Evolutionary conservation across 2,329 filamentous ascomycete genomes (phyloP), one percentile per base, ranked within the genome.

Genomic region (Aspergillus sp.): DNA sequence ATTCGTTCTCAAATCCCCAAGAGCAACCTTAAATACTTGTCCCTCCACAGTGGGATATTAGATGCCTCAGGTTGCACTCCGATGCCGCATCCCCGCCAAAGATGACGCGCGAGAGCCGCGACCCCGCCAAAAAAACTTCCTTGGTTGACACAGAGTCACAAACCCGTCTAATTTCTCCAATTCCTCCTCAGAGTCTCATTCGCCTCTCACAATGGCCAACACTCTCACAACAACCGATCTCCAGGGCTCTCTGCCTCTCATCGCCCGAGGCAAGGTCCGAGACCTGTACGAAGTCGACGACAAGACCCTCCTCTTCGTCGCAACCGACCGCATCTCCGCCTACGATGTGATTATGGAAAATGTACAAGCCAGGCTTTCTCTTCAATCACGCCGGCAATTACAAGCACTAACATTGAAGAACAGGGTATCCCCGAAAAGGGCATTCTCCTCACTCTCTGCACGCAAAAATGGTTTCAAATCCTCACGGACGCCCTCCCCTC

Each of bases 261-360:
- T 89, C 51, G 85, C 86, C 7, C 82, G 83, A 45, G 87, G 87
- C 66, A 96, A 96, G 80, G 92, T 96, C 28, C 87, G 92, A 71
- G 91, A 96, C 72, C 84, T 96, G 43, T 96, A 92, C 77, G 83
- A 86, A 64, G 81, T 96, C 57, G 87, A 91, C 74, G 81, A 87
- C 46, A 79, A 85, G 60, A 90, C 87, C 2, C 85, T 96, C 4
- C 88, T 96, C 60, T 94, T 97, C 74, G 88, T 93, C 59, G 90
- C 91, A 25, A 91, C 91, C 15, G 93, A 97, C 80, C 90, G 95
- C 68, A 95, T 97, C 76, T 97, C 92, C 25, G 95, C 95, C 59
- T 98, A 94, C 82, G 94, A 98, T 84, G 92, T 96, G 69, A 87
- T 96, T 69, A 88, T 96, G 84, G 81, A 86, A 71, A 97, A 95